Evolutionary conservation across 164 flowering plant species (phyloP).

Genomic region (Vitis cinerea): DNA sequence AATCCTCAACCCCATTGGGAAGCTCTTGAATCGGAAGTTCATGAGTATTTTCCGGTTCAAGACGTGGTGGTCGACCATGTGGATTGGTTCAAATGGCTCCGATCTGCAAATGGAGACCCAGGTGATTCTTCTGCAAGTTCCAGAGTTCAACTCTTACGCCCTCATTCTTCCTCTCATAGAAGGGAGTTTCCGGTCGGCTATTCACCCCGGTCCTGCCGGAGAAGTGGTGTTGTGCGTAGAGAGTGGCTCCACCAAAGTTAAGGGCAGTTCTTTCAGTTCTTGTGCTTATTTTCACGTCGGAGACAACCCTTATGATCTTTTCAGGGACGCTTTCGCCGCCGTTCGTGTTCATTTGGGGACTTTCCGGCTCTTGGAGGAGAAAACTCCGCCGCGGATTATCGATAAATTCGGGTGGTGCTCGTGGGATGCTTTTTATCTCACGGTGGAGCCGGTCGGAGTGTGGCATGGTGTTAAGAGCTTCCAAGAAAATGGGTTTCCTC

Average conservation of each 20-base stretch:
- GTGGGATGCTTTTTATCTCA: conserved; percentile 1
- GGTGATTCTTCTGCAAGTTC: not conserved
- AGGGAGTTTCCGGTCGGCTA: not conserved
- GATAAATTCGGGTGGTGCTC: conserved; percentile 3
- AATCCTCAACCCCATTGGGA: conserved; percentile 4
- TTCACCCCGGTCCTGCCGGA: not conserved
- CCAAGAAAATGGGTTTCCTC: not conserved
- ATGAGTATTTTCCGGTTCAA: conserved; percentile 16
- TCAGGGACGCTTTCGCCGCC: not conserved
- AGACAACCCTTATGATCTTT: not conserved
- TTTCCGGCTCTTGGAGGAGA: not conserved
- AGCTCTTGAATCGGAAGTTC: not conserved
- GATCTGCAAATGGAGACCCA: not conserved
- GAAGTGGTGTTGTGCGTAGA: not conserved
- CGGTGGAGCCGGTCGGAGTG: conserved; percentile 6
- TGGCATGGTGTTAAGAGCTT: conserved; percentile 6
- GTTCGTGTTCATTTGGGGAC: not conserved
- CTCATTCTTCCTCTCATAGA: conserved; percentile 1
- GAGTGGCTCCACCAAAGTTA: not conserved
- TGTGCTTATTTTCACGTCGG: not conserved
- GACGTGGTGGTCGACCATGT: conserved; percentile 16
- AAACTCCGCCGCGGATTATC: not conserved
- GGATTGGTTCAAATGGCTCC: conserved; percentile 6
- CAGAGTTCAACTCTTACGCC: not conserved
- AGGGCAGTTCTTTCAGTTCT: not conserved